Conservation (phyloP, 768 basidiomycete species). For the Sporobolomyces pararoseus region DNA sequence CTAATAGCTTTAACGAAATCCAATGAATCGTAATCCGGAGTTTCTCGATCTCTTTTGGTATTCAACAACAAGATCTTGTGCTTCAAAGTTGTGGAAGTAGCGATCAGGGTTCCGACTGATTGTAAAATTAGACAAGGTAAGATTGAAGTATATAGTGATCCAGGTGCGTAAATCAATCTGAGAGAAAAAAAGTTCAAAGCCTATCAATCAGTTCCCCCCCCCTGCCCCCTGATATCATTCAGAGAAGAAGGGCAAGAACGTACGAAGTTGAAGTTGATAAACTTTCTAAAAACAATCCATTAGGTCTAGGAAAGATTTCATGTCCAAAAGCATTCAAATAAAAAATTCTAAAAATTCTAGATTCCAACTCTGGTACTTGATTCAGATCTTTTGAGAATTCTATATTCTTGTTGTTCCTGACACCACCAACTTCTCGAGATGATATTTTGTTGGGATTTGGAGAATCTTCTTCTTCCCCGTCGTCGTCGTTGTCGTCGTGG, state of each 20-base stretch:
- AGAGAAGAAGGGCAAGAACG: not conserved
- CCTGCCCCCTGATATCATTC: not conserved
- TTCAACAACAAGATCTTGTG: slow-evolving; percentile 42
- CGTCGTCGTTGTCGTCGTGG: too few species aligned
- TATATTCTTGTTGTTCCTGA: slow-evolving; percentile 25
- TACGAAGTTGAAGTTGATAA: slow-evolving; percentile 22
- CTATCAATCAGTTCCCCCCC: too few species aligned
- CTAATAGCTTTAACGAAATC: slow-evolving; percentile 38
- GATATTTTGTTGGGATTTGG: not conserved
- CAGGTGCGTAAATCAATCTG: slow-evolving; percentile 36
- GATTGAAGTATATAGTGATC: slow-evolving; percentile 43
- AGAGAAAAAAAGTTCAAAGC: not conserved
- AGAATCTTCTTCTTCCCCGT: too few species aligned
- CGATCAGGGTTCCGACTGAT: slow-evolving; percentile 37
- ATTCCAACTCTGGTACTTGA: slow-evolving; percentile 9
- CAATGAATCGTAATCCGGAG: slow-evolving; percentile 26
- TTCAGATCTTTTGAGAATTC: slow-evolving; percentile 36
- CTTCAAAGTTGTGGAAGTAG: slow-evolving; percentile 14
- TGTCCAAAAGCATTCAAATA: slow-evolving; percentile 41
- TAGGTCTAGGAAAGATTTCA: slow-evolving; percentile 42
- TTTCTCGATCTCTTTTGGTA: slow-evolving; percentile 39
- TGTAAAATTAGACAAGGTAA: slow-evolving; percentile 42
- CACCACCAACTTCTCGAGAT: too few species aligned
- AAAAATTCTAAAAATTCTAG: slow-evolving; percentile 36
- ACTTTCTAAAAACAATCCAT: slow-evolving; percentile 29